Conservation (phyloP, 2,329 filamentous ascomycete species). For the Claviceps sp. region DNA sequence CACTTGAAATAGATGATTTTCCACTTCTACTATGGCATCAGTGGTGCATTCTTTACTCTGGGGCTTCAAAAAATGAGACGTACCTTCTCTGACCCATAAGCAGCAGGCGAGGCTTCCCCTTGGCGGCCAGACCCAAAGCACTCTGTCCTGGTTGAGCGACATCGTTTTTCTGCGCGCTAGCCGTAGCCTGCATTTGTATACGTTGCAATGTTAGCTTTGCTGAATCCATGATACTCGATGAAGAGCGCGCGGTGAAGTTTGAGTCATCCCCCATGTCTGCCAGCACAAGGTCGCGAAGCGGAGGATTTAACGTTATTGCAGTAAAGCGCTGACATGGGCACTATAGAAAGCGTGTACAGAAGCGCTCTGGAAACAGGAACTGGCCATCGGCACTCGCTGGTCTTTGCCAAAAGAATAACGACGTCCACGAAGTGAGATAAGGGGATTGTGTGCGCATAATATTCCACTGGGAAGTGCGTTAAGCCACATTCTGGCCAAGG, state of each 20-base stretch:
- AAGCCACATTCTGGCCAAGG: not conserved
- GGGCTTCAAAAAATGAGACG: conserved; percentile 10
- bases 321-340: not conserved
- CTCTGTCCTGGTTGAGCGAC: conserved; percentile 30
- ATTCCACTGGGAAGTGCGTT: not conserved
- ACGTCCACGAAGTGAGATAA: not conserved
- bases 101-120: conserved; percentile 70
- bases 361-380: too few relatives aligned
- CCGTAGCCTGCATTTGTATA: conserved; percentile 47
- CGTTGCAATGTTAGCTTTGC: conserved; percentile 51
- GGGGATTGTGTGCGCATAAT: not conserved
- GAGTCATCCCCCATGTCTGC: conserved; percentile 13
- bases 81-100: conserved; percentile 94
- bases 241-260: conserved; percentile 16
- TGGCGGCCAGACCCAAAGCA: conserved; percentile 32
- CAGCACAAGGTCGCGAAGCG: conserved; percentile 13
- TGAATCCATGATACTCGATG: conserved; percentile 32
- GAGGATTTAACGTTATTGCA: conserved; percentile 21
- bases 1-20: conserved; percentile 95
- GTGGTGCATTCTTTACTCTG: not conserved
- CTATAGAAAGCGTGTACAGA: not conserved
- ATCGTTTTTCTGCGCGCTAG: conserved; percentile 36
- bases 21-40: conserved; percentile 54
- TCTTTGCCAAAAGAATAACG: not conserved
- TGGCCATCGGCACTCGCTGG: not conserved